Evolutionary conservation across 768 basidiomycete species (phyloP).

Genomic region (Crepidotus variabilis): DNA sequence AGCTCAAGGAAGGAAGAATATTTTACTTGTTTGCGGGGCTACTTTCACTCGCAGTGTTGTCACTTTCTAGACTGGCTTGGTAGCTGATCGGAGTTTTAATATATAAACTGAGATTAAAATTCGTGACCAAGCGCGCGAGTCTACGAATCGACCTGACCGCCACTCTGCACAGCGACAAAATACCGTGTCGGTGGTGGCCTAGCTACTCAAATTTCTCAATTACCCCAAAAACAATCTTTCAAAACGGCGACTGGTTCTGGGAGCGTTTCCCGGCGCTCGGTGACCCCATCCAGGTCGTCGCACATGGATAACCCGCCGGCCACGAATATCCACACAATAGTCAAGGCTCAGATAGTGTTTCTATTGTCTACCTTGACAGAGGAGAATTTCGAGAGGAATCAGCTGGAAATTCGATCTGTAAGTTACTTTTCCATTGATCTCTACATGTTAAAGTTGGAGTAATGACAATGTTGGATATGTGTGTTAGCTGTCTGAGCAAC

Average conservation of each 20-base stretch:
- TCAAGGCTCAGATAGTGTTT: conserved; percentile 97
- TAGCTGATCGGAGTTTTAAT: conserved; percentile 34
- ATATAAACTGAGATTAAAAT: conserved; percentile 29
- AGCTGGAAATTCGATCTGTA: conserved; percentile 92
- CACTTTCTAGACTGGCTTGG: too few species aligned
- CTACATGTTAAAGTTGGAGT: conserved; percentile 9
- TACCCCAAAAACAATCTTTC: conserved; percentile 38
- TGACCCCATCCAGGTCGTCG: conserved; percentile 78
- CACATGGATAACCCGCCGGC: conserved; percentile 84
- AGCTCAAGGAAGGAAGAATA: conserved; percentile 68
- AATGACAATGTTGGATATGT: conserved; percentile 7
- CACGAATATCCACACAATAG: conserved; percentile 87
- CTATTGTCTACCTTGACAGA: conserved; percentile 93
- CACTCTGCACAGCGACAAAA: conserved; percentile 37
- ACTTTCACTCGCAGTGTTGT: too few species aligned
- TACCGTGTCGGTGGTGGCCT: conserved; percentile 40
- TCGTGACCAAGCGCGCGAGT: conserved; percentile 17
- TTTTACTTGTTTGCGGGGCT: too few species aligned
- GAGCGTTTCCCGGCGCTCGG: conserved; percentile 67
- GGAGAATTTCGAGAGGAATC: conserved; percentile 94
- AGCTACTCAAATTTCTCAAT: conserved; percentile 30
- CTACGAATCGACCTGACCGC: conserved; percentile 24
- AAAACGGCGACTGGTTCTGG: conserved; percentile 74
- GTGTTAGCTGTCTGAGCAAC: conserved; percentile 87
- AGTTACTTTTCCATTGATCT: conserved; percentile 27